These are phyloP conservation scores for Metschnikowia dekortorum DNA, from an alignment of 805 yeast genomes.

Conservation along the genomic window DNA sequence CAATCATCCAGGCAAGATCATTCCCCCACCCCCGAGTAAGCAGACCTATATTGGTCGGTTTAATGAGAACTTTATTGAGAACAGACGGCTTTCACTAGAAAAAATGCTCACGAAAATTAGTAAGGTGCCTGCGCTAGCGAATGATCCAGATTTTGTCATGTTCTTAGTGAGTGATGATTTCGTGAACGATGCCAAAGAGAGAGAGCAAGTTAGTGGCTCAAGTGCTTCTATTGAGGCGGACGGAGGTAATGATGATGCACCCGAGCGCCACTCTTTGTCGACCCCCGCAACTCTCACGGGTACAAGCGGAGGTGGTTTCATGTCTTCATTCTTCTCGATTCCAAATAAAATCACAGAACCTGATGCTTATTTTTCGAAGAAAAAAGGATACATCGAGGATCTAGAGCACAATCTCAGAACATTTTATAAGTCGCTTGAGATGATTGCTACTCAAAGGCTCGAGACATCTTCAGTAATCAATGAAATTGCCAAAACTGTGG, in stretches of 20 bases:
- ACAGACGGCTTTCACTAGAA: conserved; percentile 78
- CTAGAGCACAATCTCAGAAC: conserved; percentile 70
- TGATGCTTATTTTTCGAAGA: conserved; percentile 71
- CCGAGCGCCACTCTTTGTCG: conserved; percentile 14
- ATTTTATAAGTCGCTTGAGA: conserved; percentile 66
- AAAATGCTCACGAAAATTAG: conserved; percentile 78
- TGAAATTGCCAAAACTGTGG: conserved; percentile 55
- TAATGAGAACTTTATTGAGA: conserved; percentile 84
- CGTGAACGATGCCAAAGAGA: conserved; percentile 59
- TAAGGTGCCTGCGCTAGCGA: conserved; percentile 49
- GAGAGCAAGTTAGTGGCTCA: conserved; percentile 58
- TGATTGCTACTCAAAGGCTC: conserved; percentile 67
- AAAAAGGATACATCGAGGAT: conserved; percentile 62
- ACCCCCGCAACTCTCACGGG: conserved; percentile 18
- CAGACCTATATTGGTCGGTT: conserved; percentile 92
- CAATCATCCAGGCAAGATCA: conserved; percentile 83
- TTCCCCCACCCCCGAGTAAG: conserved; percentile 92
- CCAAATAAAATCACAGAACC: conserved; percentile 68
- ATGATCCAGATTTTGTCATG: conserved; percentile 71
- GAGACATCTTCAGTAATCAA: conserved; percentile 66
- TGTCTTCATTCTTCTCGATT: conserved; percentile 69
- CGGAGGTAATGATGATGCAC: conserved; percentile 35
- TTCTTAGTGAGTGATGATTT: conserved; percentile 77
- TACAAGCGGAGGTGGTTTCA: conserved; percentile 48
- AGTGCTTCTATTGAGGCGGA: conserved; percentile 41